A percentile compares a stretch with the other conserved stretches of the same genome.
phyloP scores from a whole-genome alignment of 495 filamentous ascomycete species.

The Hamigera avellanea region DNA sequence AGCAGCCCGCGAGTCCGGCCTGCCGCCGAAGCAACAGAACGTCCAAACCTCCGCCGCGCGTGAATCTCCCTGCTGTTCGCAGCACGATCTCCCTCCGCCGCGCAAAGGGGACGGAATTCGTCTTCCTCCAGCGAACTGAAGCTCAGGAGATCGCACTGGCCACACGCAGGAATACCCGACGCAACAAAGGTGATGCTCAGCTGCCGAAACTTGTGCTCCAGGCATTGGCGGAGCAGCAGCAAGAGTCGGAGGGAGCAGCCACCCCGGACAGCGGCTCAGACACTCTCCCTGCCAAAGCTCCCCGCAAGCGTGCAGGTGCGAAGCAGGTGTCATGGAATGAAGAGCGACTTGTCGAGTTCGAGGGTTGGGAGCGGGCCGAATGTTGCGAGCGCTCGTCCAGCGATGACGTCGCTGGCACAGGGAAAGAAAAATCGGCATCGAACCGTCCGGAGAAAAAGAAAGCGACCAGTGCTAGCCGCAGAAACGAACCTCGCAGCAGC shows the following conservation, averaged over 20 bases:
- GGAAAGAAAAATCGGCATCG: constrained; percentile 2
- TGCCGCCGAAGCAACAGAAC: constrained; percentile 33
- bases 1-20: constrained; percentile 16
- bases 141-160: constrained; percentile 43
- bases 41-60: constrained; percentile 16
- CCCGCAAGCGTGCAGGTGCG: neutral
- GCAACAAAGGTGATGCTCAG: constrained; percentile 43
- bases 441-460: constrained; percentile 14
- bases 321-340: constrained; percentile 36
- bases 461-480: constrained; percentile 13
- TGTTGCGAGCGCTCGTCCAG: constrained; percentile 9
- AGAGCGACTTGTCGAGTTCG: constrained; percentile 24
- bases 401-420: constrained; percentile 7
- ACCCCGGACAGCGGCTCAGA: neutral
- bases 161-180: constrained; percentile 44
- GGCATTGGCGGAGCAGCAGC: constrained; percentile 22
- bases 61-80: constrained; percentile 24
- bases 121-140: constrained; percentile 44
- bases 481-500: constrained; percentile 12
- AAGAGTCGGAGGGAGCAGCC: neutral
- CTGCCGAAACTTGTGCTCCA: constrained; percentile 35
- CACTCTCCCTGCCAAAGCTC: neutral
- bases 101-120: constrained; percentile 41
- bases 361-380: constrained; percentile 9
- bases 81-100: constrained; percentile 45